phyloP scores from a whole-genome alignment of 2,329 filamentous ascomycete genomes.

The Chaetomium sp. region DNA sequence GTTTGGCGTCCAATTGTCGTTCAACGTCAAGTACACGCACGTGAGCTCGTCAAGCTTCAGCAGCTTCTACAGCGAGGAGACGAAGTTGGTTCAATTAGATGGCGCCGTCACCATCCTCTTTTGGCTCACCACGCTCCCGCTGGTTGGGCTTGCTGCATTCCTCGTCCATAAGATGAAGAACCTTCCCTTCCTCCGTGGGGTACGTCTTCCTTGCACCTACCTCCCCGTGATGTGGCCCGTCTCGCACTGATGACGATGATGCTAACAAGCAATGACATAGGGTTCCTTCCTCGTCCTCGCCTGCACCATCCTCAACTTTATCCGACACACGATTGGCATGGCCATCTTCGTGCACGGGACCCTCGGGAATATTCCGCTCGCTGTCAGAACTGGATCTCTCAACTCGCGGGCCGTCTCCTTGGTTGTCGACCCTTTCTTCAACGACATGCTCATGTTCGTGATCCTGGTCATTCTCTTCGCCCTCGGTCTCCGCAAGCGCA shows the following conservation, averaged over 20 bases:
- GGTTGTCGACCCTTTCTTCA: constrained; percentile 19
- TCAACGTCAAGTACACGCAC: too few relatives aligned
- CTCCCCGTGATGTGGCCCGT: too few relatives aligned
- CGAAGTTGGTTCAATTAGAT: background rate
- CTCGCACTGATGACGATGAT: too few relatives aligned
- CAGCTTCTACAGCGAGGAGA: background rate
- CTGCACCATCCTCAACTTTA: constrained; percentile 28
- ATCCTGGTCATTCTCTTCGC: constrained; percentile 22
- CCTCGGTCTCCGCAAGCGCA: constrained; percentile 19
- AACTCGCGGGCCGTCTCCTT: background rate
- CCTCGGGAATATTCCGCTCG: background rate
- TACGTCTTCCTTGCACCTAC: constrained; percentile 1
- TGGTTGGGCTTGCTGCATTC: constrained; percentile 8
- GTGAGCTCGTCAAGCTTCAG: background rate
- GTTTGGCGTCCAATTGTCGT: constrained; percentile 2
- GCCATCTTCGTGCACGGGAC: constrained; percentile 11
- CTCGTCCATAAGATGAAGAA: constrained; percentile 14
- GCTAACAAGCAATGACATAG: constrained; percentile 7
- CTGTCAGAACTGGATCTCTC: too few relatives aligned
- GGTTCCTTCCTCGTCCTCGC: constrained; percentile 30
- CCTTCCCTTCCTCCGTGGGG: constrained; percentile 5
- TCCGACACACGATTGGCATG: constrained; percentile 21
- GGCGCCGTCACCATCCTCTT: constrained; percentile 12
- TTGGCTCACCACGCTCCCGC: constrained; percentile 15
- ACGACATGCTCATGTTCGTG: constrained; percentile 17